These are phyloP conservation scores for Penicillium lagena DNA, from an alignment of 495 filamentous ascomycete species.

Conservation along the genomic window DNA sequence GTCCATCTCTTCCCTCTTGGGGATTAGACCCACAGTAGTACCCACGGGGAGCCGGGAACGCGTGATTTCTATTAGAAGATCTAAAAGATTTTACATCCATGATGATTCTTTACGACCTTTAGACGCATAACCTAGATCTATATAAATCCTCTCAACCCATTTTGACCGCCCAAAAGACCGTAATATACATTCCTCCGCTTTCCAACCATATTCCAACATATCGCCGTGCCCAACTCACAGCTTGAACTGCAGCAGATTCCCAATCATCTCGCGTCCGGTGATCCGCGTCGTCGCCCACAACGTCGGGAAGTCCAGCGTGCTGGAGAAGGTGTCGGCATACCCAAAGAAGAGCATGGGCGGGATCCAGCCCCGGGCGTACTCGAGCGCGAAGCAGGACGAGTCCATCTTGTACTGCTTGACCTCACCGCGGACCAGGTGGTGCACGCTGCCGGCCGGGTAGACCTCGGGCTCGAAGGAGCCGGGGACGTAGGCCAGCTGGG, in stretches of 20 bases:
- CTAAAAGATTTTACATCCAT: too few relatives aligned
- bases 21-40: too few relatives aligned
- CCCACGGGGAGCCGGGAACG: too few relatives aligned
- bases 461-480: conserved; percentile 65
- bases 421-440: conserved; percentile 68
- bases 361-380: conserved; percentile 87
- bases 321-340: conserved; percentile 69
- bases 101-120: too few relatives aligned
- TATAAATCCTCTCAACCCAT: too few relatives aligned
- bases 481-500: conserved; percentile 65
- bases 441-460: conserved; percentile 68
- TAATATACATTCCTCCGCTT: conserved; percentile 1
- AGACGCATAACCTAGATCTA: too few relatives aligned
- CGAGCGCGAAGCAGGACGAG: conserved; percentile 73
- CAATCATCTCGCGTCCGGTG: conserved; percentile 67
- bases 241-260: conserved; percentile 65
- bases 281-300: conserved; percentile 68
- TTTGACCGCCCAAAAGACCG: too few relatives aligned
- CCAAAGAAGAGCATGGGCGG: conserved; percentile 86
- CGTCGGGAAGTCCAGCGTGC: conserved; percentile 71
- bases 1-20: too few relatives aligned
- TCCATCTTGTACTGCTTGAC: conserved; percentile 87
- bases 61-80: too few relatives aligned
- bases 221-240: conserved; percentile 37
- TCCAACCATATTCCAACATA: background rate